Conservation (phyloP, 768 basidiomycete species). For the Boletus sp. region DNA sequence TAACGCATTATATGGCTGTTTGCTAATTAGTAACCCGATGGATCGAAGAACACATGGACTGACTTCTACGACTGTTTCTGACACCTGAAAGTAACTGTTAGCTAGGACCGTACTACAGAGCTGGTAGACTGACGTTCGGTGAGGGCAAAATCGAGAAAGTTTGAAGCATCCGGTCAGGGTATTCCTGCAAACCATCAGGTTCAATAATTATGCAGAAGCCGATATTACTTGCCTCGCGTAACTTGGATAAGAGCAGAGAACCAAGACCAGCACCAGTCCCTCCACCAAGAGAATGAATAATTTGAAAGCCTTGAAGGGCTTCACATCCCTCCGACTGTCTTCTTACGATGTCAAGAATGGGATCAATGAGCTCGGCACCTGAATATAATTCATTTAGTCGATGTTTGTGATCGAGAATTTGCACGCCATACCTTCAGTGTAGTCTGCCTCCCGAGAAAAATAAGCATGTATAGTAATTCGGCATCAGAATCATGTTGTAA, state of each 20-base stretch:
- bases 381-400: neutral
- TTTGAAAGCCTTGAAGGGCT: constrained; percentile 86
- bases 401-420: neutral
- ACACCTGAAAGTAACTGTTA: constrained; percentile 30
- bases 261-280: constrained; percentile 90
- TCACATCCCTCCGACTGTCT: constrained; percentile 82
- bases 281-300: constrained; percentile 88
- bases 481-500: constrained; percentile 16
- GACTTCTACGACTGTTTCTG: constrained; percentile 57
- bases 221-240: constrained; percentile 61
- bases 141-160: constrained; percentile 56
- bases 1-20: constrained; percentile 77
- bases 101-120: neutral
- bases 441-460: constrained; percentile 47
- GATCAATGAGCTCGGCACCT: constrained; percentile 91
- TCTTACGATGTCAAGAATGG: constrained; percentile 79
- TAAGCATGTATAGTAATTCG: constrained; percentile 18
- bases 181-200: constrained; percentile 48
- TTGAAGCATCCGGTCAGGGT: constrained; percentile 46
- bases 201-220: neutral
- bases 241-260: constrained; percentile 73
- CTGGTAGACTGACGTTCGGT: constrained; percentile 43
- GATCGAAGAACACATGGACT: constrained; percentile 3
- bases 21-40: constrained; percentile 8
- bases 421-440: constrained; percentile 71